Conservation (phyloP, 2,329 filamentous ascomycete genomes). For the Cytospora piceae region DNA sequence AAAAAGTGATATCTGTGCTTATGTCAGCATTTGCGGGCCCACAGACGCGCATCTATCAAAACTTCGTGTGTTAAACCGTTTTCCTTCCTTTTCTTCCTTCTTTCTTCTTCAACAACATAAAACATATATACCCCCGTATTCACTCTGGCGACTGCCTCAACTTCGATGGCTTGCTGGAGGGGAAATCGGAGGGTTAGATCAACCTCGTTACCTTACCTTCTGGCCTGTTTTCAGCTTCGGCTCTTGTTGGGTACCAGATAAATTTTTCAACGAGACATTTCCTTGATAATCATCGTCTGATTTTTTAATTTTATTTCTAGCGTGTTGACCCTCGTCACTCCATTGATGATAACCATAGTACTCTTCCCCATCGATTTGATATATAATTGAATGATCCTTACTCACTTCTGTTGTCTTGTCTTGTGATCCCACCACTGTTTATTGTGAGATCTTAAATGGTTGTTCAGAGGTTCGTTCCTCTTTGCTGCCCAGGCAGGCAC, state of each 20-base stretch:
- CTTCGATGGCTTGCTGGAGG: slow-evolving; percentile 62
- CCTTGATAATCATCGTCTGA: not conserved
- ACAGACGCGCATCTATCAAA: slow-evolving; percentile 23
- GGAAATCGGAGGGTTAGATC: slow-evolving; percentile 72
- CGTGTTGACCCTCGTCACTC: not conserved
- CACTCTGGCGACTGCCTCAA: slow-evolving; percentile 65
- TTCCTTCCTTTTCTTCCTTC: slow-evolving; percentile 29
- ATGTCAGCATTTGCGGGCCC: slow-evolving; percentile 23
- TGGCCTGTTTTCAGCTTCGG: slow-evolving; percentile 43
- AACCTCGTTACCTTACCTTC: slow-evolving; percentile 53
- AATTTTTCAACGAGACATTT: slow-evolving; percentile 37
- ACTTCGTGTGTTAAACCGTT: slow-evolving; percentile 26
- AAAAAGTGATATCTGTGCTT: slow-evolving; percentile 7
- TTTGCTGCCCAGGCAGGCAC: too few species aligned
- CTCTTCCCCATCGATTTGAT: not conserved
- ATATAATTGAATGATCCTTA: not conserved
- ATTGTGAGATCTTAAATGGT: not conserved
- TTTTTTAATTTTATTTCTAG: not conserved
- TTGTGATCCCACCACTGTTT: not conserved
- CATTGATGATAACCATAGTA: not conserved
- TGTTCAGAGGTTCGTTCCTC: not conserved
- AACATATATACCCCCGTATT: slow-evolving; percentile 62
- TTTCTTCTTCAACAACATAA: slow-evolving; percentile 43
- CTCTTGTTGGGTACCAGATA: slow-evolving; percentile 40
- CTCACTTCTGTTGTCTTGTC: not conserved